phyloP scores from a whole-genome alignment of 208 protist species.

The Trypanosoma mega region DNA sequence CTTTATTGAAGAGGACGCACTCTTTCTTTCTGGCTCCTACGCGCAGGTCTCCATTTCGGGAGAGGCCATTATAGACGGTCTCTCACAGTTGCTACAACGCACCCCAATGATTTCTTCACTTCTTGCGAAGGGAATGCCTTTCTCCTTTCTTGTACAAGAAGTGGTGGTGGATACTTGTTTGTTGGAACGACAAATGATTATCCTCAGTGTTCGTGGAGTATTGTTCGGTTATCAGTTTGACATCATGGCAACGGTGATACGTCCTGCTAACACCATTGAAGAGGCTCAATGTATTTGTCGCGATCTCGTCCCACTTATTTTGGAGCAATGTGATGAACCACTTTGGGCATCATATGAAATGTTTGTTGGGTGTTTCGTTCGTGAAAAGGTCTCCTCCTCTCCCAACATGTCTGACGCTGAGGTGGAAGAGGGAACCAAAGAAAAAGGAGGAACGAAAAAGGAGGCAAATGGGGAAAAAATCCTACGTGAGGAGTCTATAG shows the following conservation, averaged over 20 bases:
- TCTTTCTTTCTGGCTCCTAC: constrained; percentile 26
- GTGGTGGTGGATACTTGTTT: constrained; percentile 31
- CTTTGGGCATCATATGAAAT: constrained; percentile 73
- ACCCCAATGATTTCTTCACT: constrained; percentile 53
- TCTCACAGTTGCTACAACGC: constrained; percentile 32
- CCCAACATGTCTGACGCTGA: background rate
- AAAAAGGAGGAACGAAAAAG: constrained; percentile 11
- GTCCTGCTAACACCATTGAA: constrained; percentile 24
- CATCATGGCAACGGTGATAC: constrained; percentile 21
- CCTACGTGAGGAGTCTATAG: background rate
- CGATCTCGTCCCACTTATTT: constrained; percentile 37
- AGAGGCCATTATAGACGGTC: constrained; percentile 21
- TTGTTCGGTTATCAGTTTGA: constrained; percentile 79
- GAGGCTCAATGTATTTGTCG: constrained; percentile 28
- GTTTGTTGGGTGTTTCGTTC: constrained; percentile 40
- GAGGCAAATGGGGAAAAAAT: background rate
- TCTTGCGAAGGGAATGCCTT: constrained; percentile 45
- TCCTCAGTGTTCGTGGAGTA: constrained; percentile 42
- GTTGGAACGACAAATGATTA: constrained; percentile 32
- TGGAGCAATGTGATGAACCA: constrained; percentile 76
- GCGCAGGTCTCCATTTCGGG: constrained; percentile 33
- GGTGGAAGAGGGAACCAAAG: constrained; percentile 5
- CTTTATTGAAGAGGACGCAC: constrained; percentile 44
- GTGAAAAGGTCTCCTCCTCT: background rate
- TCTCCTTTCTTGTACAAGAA: constrained; percentile 43